Base-by-base conservation (phyloP, 2,329 filamentous ascomycete genomes). In the Aspergillus jensenii region DNA sequence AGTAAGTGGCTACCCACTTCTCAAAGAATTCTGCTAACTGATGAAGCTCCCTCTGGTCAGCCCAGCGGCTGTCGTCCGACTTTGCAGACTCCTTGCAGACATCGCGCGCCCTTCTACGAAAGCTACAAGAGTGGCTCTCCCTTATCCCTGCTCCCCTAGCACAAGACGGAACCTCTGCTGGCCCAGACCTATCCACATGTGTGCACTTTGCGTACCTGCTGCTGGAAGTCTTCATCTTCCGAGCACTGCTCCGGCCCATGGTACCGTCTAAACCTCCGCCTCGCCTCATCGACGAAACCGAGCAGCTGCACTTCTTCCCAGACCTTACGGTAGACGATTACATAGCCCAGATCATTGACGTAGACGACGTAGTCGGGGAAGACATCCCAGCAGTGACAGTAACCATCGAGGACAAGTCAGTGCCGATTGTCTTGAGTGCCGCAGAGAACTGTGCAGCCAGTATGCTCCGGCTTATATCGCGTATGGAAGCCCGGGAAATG, bases 141-240 rank as follows among this genome's bases (percentile, higher is more conserved):
- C 37, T 44, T 31, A n/a, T 48, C 2, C 44, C 52, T 17, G 27
- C 31, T 0, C 15, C 43, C 3, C 2, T 43, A 0, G 17, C 31
- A n/a, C 40, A 53, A 19, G 43, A 37, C 7, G 27, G 17, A 11
- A 27, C 31, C 12, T 14, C 41, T 14, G 15, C 12, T n/a, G 19
- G 31, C n/a, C 51, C 41, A 3, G 51, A 53, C 6, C 31, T 53
- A 6, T 46, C 58, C 15, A 50, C 46, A 11, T 43, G 31, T 4
- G 66, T 74, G 6, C 72, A 73, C 37, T 71, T 75, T 44, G 68
- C 70, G 39, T 75, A 74, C 48, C 59, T 74, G n/a, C 63, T 70
- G n/a, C 64, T 73, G 2, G 71, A 71, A n/a, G 59, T 75, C 4
- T 72, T 68, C 39, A 64, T 73, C 2, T 74, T 74, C 56, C 72